Percentiles rank a stretch among this genome's conserved stretches.
phyloP scores from a whole-genome alignment of 139 green algal genomes.

The Picochlorum sp. region DNA sequence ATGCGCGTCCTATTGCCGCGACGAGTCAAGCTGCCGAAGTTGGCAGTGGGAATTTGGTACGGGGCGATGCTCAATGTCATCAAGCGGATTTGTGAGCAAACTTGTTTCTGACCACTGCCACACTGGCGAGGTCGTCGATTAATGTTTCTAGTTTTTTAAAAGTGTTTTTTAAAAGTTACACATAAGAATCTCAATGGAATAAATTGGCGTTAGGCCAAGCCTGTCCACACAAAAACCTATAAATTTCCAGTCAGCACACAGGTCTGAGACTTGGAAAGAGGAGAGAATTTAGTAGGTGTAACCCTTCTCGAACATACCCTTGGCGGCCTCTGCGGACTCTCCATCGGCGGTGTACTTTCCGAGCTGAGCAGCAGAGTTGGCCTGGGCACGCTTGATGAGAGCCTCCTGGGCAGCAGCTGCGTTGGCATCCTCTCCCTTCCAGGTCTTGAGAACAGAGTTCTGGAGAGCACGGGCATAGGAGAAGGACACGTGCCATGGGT shows the following conservation, averaged over 20 bases:
- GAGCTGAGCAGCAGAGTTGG: constrained; percentile 91
- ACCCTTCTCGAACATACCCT: constrained; percentile 73
- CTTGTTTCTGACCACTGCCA: too few species aligned
- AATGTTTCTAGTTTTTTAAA: too few species aligned
- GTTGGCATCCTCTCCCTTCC: constrained; percentile 89
- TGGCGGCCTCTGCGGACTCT: constrained; percentile 18
- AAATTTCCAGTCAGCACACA: too few species aligned
- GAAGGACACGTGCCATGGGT: constrained; percentile 99
- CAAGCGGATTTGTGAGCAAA: too few species aligned
- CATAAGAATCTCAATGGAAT: too few species aligned
- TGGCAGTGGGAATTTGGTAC: too few species aligned
- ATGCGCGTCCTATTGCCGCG: background rate
- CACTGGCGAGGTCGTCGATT: too few species aligned
- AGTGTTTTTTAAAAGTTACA: too few species aligned
- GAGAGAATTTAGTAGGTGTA: constrained; percentile 74
- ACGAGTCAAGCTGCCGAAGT: background rate
- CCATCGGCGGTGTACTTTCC: constrained; percentile 81
- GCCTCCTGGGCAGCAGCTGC: constrained; percentile 75
- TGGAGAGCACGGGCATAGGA: constrained; percentile 98
- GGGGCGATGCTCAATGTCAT: too few species aligned
- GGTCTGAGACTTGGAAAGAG: too few species aligned
- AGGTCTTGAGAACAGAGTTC: constrained; percentile 74
- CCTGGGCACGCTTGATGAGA: constrained; percentile 84
- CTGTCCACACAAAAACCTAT: too few species aligned
- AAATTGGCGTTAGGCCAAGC: too few species aligned